These are phyloP conservation scores for Cicer chorassanicum DNA, from an alignment of 306 rosid genomes.

Conservation along the genomic window DNA sequence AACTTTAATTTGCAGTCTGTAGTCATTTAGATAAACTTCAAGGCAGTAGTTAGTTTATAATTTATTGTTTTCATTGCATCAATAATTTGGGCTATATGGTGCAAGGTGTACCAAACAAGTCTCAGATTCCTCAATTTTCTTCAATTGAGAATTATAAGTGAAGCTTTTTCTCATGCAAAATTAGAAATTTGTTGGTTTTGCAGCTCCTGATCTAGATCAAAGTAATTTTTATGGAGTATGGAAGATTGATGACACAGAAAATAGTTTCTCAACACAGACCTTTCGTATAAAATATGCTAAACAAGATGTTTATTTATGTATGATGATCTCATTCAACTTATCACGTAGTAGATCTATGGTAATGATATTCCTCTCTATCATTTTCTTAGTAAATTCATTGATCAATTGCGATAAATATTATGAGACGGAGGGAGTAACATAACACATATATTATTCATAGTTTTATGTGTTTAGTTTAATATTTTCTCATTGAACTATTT, in stretches of 20 bases:
- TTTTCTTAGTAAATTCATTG: background rate
- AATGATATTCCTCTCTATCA: constrained; percentile 42
- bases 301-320: constrained; percentile 79
- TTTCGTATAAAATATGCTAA: constrained; percentile 88
- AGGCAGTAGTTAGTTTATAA: too few species aligned
- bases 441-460: background rate
- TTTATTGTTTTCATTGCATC: background rate
- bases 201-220: constrained; percentile 74
- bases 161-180: constrained; percentile 15
- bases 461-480: constrained; percentile 19
- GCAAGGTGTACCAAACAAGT: background rate
- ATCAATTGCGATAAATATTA: too few species aligned
- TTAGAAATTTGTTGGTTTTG: constrained; percentile 41
- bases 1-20: too few species aligned
- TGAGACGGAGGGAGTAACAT: background rate
- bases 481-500: constrained; percentile 23
- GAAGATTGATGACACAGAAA: constrained; percentile 86
- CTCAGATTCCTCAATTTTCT: constrained; percentile 4
- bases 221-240: constrained; percentile 65
- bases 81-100: background rate
- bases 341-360: constrained; percentile 67
- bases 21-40: too few species aligned
- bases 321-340: constrained; percentile 82
- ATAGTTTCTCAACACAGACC: constrained; percentile 91
- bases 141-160: constrained; percentile 3